Percentiles rank a stretch among this genome's conserved stretches.
Conservation (phyloP, 2,329 filamentous ascomycete species). For the Aspergillus hortae region DNA sequence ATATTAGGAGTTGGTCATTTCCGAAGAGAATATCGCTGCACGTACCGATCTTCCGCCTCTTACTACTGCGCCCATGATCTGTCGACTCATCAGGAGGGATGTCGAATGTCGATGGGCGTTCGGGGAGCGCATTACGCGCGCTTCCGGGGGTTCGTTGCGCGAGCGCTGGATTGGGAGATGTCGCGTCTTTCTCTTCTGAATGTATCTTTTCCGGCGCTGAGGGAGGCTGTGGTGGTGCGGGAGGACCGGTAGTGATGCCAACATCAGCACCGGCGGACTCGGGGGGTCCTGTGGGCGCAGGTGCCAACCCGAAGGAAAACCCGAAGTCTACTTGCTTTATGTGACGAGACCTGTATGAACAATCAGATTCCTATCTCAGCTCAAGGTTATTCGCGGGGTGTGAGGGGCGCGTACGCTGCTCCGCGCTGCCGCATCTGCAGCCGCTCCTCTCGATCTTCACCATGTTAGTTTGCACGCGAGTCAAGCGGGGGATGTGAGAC, state of each 20-base stretch:
- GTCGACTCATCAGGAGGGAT: slow-evolving; percentile 30
- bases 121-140: slow-evolving; percentile 29
- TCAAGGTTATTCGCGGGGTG: slow-evolving; percentile 20
- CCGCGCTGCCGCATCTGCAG: slow-evolving; percentile 56
- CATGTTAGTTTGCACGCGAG: slow-evolving; percentile 4
- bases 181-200: slow-evolving; percentile 14
- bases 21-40: not conserved
- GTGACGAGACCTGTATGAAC: slow-evolving; percentile 41
- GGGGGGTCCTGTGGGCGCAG: slow-evolving; percentile 15
- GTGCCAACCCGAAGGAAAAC: slow-evolving; percentile 43
- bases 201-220: slow-evolving; percentile 5
- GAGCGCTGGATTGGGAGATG: slow-evolving; percentile 10
- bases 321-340: slow-evolving; percentile 49
- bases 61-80: slow-evolving; percentile 25
- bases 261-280: slow-evolving; percentile 16
- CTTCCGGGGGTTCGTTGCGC: slow-evolving; percentile 26
- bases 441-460: slow-evolving; percentile 50
- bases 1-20: not conserved
- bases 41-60: slow-evolving; percentile 33
- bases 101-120: slow-evolving; percentile 34
- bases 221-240: slow-evolving; percentile 16
- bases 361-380: slow-evolving; percentile 13
- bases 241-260: slow-evolving; percentile 15
- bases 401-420: slow-evolving; percentile 47
- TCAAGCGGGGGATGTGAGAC: slow-evolving; percentile 7